phyloP scores from a whole-genome alignment of 225 moss, liverwort and hornwort genomes.

The Ulota crispa region DNA sequence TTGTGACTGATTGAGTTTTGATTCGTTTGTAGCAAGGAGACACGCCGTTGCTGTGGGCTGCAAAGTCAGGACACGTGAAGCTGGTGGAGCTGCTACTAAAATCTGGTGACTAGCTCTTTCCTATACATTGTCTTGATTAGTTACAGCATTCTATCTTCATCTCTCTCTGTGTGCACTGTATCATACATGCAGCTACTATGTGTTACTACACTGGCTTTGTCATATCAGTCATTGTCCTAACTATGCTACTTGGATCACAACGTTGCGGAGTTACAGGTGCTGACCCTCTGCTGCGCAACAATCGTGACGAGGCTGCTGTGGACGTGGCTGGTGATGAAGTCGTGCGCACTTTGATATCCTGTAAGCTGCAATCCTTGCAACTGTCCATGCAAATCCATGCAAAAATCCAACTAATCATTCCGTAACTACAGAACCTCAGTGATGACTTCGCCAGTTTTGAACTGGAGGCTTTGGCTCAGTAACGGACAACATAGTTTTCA shows the following conservation, averaged over 20 bases:
- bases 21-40: constrained; percentile 47
- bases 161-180: neutral
- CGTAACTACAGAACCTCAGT: neutral
- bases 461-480: neutral
- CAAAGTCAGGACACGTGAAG: constrained; percentile 50
- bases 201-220: neutral
- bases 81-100: constrained; percentile 50
- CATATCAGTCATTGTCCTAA: neutral
- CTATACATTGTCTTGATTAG: neutral
- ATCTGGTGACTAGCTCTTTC: constrained; percentile 33
- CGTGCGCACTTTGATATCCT: constrained; percentile 35
- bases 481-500: neutral
- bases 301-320: constrained; percentile 52
- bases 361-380: constrained; percentile 24
- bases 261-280: constrained; percentile 32
- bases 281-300: constrained; percentile 48
- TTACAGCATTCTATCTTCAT: too few relatives aligned
- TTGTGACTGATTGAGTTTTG: neutral
- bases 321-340: constrained; percentile 52
- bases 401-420: neutral
- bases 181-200: neutral
- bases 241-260: neutral
- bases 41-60: constrained; percentile 55
- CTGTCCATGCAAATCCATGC: neutral
- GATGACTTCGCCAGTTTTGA: neutral